phyloP scores from a whole-genome alignment of 2,329 filamentous ascomycete genomes.

The Aspergillus phoenicis region DNA sequence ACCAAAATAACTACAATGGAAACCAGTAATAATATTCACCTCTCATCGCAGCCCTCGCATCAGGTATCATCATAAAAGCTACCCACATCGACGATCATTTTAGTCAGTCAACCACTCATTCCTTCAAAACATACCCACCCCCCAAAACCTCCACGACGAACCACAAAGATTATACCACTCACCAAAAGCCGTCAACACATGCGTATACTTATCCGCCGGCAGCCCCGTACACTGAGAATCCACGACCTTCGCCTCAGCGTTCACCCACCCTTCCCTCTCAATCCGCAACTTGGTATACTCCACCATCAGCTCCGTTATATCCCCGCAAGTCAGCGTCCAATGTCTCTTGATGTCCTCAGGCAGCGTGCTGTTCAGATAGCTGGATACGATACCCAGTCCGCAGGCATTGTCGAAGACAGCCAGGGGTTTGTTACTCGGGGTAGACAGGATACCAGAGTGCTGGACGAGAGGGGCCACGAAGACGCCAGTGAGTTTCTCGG shows the following conservation, averaged over 20 bases:
- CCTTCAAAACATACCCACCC: no score
- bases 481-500: conserved; percentile 34
- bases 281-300: conserved; percentile 45
- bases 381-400: conserved; percentile 55
- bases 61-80: conserved; percentile 50
- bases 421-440: conserved; percentile 23
- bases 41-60: conserved; percentile 42
- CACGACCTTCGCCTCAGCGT: conserved; percentile 46
- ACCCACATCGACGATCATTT: not conserved
- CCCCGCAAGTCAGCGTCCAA: conserved; percentile 55
- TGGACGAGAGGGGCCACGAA: conserved; percentile 35
- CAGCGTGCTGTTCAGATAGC: conserved; percentile 48
- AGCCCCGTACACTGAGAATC: conserved; percentile 54
- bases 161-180: conserved; percentile 2
- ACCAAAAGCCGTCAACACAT: conserved; percentile 53
- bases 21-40: conserved; percentile 27
- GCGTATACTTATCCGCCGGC: conserved; percentile 44
- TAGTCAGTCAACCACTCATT: not conserved
- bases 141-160: no score
- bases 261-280: conserved; percentile 50
- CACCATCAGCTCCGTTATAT: conserved; percentile 50
- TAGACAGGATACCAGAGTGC: conserved; percentile 30
- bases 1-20: not conserved
- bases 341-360: conserved; percentile 40
- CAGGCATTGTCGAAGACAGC: conserved; percentile 58